Base-by-base conservation (phyloP, 2,329 filamentous ascomycete genomes). In the Penicillium frequentans region DNA sequence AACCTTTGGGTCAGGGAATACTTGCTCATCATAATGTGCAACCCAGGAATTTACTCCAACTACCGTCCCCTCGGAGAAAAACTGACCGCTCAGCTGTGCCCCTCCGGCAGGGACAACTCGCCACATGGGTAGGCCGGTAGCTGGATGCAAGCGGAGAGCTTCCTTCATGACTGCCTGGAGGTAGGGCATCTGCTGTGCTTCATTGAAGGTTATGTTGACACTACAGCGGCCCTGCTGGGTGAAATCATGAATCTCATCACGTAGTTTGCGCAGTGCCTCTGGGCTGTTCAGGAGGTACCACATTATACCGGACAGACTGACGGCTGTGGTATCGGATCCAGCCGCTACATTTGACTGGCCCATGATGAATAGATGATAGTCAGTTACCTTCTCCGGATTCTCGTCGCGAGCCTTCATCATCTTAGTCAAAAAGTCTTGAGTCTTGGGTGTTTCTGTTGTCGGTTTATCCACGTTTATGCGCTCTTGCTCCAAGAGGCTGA, bases 121-220 rank as follows among this genome's bases (percentile, higher is more conserved):
- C 64, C 79, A 79, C n/a, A 84, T 67, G 3, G 81, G 77, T 11
- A 84, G 67, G 4, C 79, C 81, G 0, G 77, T 76, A 0, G 80
- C 77, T 1, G 82, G 75, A 49, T 82, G 79, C 21, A 85, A 68
- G 14, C 83, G 77, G 19, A 84, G 66, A 0, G 79, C 78, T 64
- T 85, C 82, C 51, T 83, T 82, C 39, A 85, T 78, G 3, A 80
- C 76, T 0, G 81, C 82, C 57, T 84, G 77, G 16, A 84, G 72
- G 58, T 84, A 86, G 0, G 79, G 80, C 64, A 82, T 71, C 16
- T 70, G 70, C 39, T 73, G 76, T 3, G 60, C 73, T 60, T 77
- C 75, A 29, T 70, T 76, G 64, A 73, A 80, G 0, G 68, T 72
- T 1, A 77, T 57, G 0, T 65, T 66, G n/a, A 67, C 61, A 19